Base-by-base conservation (phyloP, 768 basidiomycete genomes). In the Hericium coralloides region DNA sequence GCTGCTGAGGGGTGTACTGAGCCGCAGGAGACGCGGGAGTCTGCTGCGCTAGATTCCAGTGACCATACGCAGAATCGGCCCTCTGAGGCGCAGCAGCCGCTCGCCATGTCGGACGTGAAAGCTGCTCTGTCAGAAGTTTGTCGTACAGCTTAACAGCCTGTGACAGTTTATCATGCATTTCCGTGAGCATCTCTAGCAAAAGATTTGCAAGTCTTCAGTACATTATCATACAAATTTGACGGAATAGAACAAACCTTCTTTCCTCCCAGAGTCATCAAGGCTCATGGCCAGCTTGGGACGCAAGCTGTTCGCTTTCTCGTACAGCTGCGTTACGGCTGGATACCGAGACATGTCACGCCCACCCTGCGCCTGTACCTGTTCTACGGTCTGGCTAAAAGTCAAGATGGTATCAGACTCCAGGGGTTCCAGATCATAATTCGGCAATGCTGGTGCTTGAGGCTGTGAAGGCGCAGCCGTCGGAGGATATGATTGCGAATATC, bases 141-240 rank as follows among this genome's bases (percentile, higher is more conserved):
- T 98, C 95, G 67, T 98, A 98, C 3, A 97, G 73, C 66, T 89
- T 87, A 48, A 98, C 92, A 0, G 92, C 93, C 68, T 95, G 83
- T 0, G 92, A 89, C 10, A 99, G 71, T 70, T 98, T 95, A 49
- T 89, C 87, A 64, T 98, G 89, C 93, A 98, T 98, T 51, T 98
- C 94, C 7, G 83, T 76, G 38, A 99, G 74, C 67, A 95, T 77
- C 69, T 94, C 94, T 93, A 66, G 48, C 22, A 38, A 41, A 31
- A 36, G 17, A 37, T 50, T 22, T 10, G 26, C 23, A 56, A 38
- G 47, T 22, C 55, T 58, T 10, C 20, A 41, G 4, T 18, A 18
- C 22, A 36, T 15, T 17, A 20, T 1, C 48, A 39, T 59, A 8
- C 1, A 56, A 57, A 8, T 8, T 31, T 31, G 31, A 31, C 10